phyloP scores from a whole-genome alignment of 305 asterid genomes.

The Solanum chacoense region DNA sequence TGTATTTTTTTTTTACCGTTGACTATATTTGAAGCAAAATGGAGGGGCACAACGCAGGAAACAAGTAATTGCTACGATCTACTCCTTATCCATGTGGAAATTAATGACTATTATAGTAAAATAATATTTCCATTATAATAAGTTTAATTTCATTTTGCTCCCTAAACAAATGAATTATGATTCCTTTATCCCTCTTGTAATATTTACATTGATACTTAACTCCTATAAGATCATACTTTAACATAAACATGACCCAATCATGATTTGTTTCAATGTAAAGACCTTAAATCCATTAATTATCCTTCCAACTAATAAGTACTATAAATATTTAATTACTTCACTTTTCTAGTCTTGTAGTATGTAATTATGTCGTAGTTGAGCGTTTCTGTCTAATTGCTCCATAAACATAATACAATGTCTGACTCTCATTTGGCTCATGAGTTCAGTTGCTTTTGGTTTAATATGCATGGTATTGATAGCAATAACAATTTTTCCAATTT shows the following conservation, averaged over 20 bases:
- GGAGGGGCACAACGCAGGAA: background rate
- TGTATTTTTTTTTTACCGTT: background rate
- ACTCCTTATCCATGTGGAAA: background rate
- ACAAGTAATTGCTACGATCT: background rate
- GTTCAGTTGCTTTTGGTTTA: background rate
- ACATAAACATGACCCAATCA: background rate
- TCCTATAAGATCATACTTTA: background rate
- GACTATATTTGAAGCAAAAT: background rate
- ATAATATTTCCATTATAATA: background rate
- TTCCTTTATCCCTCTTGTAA: background rate
- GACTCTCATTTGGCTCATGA: background rate
- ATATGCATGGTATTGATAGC: background rate
- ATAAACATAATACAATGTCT: too few relatives aligned
- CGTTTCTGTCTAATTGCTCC: rapidly evolving
- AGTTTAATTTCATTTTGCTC: background rate
- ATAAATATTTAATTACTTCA: background rate
- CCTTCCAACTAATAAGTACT: background rate
- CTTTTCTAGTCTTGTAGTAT: background rate
- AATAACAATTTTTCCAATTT: background rate
- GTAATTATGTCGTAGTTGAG: too few relatives aligned
- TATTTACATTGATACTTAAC: background rate
- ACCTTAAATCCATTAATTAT: background rate
- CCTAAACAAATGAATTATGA: background rate
- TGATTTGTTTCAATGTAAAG: background rate
- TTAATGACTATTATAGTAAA: background rate